phyloP scores from a whole-genome alignment of 768 basidiomycete genomes.

The Boletus barrowsii region DNA sequence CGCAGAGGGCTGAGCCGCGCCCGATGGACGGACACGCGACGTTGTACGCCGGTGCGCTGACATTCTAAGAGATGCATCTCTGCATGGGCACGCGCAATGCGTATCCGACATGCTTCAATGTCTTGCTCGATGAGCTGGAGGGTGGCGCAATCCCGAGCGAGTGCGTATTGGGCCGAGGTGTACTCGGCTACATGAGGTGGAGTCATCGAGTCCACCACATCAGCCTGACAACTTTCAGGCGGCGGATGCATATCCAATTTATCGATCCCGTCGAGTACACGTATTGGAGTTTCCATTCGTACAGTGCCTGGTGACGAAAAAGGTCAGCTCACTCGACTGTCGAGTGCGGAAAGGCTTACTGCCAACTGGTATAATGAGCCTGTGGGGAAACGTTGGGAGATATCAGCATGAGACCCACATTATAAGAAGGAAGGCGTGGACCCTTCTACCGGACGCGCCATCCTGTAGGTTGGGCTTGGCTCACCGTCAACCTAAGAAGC shows the following conservation, averaged over 20 bases:
- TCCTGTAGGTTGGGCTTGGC: conserved; percentile 11
- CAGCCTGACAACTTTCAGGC: conserved; percentile 2
- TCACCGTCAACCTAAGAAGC: background rate
- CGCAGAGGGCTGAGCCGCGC: conserved; percentile 31
- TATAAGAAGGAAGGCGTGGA: conserved; percentile 4
- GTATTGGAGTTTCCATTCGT: background rate
- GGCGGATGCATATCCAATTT: background rate
- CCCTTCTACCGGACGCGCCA: background rate
- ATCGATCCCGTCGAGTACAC: background rate
- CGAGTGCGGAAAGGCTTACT: conserved; percentile 5
- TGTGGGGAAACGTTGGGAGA: background rate
- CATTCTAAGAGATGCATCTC: conserved; percentile 18
- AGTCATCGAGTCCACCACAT: conserved; percentile 23
- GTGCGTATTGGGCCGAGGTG: conserved; percentile 15
- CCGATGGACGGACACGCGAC: conserved; percentile 19
- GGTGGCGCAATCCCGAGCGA: conserved; percentile 13
- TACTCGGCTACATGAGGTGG: conserved; percentile 19
- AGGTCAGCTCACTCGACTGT: background rate
- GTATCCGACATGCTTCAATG: conserved; percentile 18
- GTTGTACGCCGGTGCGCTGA: conserved; percentile 16
- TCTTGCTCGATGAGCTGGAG: conserved; percentile 16
- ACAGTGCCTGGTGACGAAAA: background rate
- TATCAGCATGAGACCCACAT: background rate
- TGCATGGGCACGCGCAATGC: conserved; percentile 12
- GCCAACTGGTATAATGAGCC: conserved; percentile 4